Conservation (phyloP, 2,329 filamentous ascomycete genomes). For the Aspergillus jensenii region DNA sequence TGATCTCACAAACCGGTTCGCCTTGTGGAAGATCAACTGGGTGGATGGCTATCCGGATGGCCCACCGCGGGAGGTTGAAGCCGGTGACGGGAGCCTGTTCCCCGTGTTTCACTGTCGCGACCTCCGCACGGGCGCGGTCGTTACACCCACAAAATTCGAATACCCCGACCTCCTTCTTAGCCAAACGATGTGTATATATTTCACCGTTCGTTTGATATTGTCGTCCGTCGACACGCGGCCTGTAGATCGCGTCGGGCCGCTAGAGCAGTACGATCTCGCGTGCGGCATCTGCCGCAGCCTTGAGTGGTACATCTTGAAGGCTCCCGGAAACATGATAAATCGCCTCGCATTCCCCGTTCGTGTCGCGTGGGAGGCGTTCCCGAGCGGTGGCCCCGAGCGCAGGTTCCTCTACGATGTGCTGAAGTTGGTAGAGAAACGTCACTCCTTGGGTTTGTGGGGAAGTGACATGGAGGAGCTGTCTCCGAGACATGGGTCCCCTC, state of each 20-base stretch:
- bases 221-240: conserved; percentile 35
- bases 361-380: conserved; percentile 39
- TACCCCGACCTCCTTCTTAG: conserved; percentile 37
- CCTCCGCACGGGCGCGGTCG: conserved; percentile 32
- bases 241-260: conserved; percentile 26
- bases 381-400: conserved; percentile 32
- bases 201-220: conserved; percentile 31
- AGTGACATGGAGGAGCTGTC: conserved; percentile 37
- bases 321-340: conserved; percentile 42
- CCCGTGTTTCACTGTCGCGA: conserved; percentile 35
- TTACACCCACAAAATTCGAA: conserved; percentile 29
- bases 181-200: conserved; percentile 40
- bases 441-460: conserved; percentile 37
- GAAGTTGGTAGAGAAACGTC: conserved; percentile 34
- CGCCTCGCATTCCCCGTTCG: conserved; percentile 38
- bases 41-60: conserved; percentile 34
- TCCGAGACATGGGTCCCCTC: conserved; percentile 25
- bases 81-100: conserved; percentile 26
- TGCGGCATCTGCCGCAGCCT: conserved; percentile 38
- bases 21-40: conserved; percentile 32
- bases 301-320: conserved; percentile 36
- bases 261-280: conserved; percentile 34
- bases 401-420: conserved; percentile 33
- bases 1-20: conserved; percentile 31
- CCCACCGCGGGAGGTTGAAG: conserved; percentile 26